Evolutionary conservation across 495 filamentous ascomycete genomes (phyloP).

Genomic region (Penicillium paxilli): DNA sequence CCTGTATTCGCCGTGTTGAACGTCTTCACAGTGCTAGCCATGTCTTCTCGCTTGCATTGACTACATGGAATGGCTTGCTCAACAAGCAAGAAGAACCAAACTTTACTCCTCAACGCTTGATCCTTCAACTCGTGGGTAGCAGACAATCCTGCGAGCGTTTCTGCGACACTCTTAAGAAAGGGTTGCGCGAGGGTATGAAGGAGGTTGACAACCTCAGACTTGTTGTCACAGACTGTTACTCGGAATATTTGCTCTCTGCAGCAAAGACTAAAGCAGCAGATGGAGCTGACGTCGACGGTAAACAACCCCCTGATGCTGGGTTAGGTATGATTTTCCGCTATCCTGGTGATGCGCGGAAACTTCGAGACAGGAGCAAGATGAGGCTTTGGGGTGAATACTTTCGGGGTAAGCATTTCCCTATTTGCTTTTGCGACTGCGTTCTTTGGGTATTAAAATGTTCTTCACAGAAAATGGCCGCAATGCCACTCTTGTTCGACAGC

Average conservation of each 20-base stretch:
- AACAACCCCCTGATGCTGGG: conserved; percentile 83
- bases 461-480: conserved; percentile 86
- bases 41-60: conserved; percentile 90
- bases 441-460: background rate
- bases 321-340: conserved; percentile 92
- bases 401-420: conserved; percentile 48
- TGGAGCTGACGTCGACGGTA: conserved; percentile 39
- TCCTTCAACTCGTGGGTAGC: conserved; percentile 84
- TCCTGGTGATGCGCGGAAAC: conserved; percentile 92
- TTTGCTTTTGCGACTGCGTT: background rate
- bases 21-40: conserved; percentile 86
- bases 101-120: conserved; percentile 73
- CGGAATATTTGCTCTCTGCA: conserved; percentile 78
- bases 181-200: conserved; percentile 77
- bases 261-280: conserved; percentile 38
- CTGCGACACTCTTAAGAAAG: conserved; percentile 91
- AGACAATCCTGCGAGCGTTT: conserved; percentile 89
- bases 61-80: conserved; percentile 84
- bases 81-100: conserved; percentile 55
- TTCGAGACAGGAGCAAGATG: conserved; percentile 96
- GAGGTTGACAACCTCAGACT: conserved; percentile 79
- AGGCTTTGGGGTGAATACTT: conserved; percentile 95
- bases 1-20: conserved; percentile 87
- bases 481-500: conserved; percentile 86
- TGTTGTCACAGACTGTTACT: conserved; percentile 83